Base-by-base conservation (phyloP, 139 green algal genomes). In the Chlorella sp. region DNA sequence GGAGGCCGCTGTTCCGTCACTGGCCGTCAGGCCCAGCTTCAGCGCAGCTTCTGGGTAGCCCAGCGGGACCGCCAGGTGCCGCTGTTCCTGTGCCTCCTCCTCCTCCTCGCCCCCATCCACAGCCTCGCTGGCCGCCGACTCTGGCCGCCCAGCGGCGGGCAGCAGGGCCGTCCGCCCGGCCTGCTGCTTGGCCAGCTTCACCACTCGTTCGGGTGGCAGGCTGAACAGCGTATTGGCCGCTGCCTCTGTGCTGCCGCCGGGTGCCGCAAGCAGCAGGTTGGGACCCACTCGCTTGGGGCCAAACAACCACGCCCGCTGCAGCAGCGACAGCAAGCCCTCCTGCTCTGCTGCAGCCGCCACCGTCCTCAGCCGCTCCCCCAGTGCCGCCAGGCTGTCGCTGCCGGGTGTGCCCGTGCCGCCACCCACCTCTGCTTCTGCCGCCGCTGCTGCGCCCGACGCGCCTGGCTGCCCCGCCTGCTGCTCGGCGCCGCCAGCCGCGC, bases 261-360 rank as follows among this genome's bases (percentile, higher is more conserved):
- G 67, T 67, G 36, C 62, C 9, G 58, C 65, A 28, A 98, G 89
- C 32, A 98, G 92, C 44, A 98, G 8, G 89, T 97, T 97, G 34
- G 97, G 94, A 0, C 97, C 97, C 0, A 88, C 84, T 22, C 89
- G 87, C 34, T 92, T 89, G 6, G 97, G 96, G 3, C 97, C 97
- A 83, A 98, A 84, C 58, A 93, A 70, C 97, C 97, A 99, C 0
- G 92, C 90, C 1, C 90, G 73, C 88, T 91, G 87, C 70, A 95
- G 76, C 76, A 81, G 76, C 34, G 51, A 9, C 24, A 44, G 28
- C 76, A 80, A 22, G n/a, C 72, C 48, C 51, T 70, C 54, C 32
- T 40, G 32, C 38, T 38, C 68, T 65, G 73, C 73, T 36, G 73
- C 58, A 22, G 26, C 34, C 5, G 76, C 65, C 75, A 75, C 26